Evolutionary conservation across 345 rosid species (phyloP), one percentile per base, ranked within the genome.

Genomic region (Nasturtium officinale): DNA sequence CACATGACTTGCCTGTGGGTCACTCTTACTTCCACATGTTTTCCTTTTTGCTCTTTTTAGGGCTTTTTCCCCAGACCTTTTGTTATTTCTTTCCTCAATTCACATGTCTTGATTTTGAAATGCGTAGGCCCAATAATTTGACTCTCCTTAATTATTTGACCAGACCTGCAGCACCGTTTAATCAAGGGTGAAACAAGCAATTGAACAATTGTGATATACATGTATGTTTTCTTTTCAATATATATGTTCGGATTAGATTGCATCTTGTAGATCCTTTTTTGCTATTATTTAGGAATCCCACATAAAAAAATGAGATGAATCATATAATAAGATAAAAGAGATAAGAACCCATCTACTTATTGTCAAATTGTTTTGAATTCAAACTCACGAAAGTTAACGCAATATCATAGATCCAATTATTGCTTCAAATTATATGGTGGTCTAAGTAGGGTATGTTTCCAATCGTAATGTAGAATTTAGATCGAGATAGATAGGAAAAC

Each of bases 1-100:
- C 75, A 76, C 75, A 70, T 76, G 79, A 69, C 75, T 55, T 76
- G 76, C 71, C 72, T 70, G 80, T 77, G 76, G 80, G 80, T 55
- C 76, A 70, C 61, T 55, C 61, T 76, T 69, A 62, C 61, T 65
- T 62, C 75, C 75, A 70, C 76, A 63, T 76, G 75, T 70, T 76
- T 70, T 54, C 64, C 59, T 55, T 63, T 47, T 76, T 69, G 65
- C 75, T 63, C 52, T 37, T 69, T 76, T 63, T 60, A 61, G 79
- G 75, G 65, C 65, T 63, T 69, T 75, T 67, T 32, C 3, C 37
- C 13, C 80, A 63, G 66, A 77, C 61, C 67, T 77, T 77, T 64
- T 70, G 71, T 77, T 77, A 40, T 65, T 64, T 69, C 79, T 58
- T 77, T 71, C 76, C 38, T 70, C 72, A 50, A 9, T 40, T 77